Evolutionary conservation across 257 asterid species (phyloP).

Genomic region (Ocimum tenuiflorum): DNA sequence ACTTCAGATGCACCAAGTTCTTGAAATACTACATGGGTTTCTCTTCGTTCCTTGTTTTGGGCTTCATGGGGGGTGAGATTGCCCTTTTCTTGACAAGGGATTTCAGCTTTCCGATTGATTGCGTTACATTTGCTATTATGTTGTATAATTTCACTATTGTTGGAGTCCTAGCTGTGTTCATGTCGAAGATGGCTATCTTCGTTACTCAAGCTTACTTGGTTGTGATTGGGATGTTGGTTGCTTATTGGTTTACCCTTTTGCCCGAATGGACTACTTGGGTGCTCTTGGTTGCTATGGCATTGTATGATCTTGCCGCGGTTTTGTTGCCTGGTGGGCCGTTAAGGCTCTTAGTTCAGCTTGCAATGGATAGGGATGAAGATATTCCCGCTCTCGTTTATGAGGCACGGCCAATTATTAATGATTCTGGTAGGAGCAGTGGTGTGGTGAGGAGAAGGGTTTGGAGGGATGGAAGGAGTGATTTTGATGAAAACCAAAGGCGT

Average conservation of each 20-base stretch:
- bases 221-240: slow-evolving; percentile 83
- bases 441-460: slow-evolving; percentile 60
- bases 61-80: slow-evolving; percentile 83
- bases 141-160: slow-evolving; percentile 76
- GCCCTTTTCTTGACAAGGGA: slow-evolving; percentile 44
- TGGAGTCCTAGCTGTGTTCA: slow-evolving; percentile 73
- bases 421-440: slow-evolving; percentile 25
- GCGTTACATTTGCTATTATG: slow-evolving; percentile 49
- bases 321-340: slow-evolving; percentile 91
- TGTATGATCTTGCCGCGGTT: slow-evolving; percentile 98
- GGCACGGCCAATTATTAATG: slow-evolving; percentile 60
- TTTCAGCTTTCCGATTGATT: slow-evolving; percentile 61
- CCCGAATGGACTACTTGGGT: slow-evolving; percentile 99
- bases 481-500: slow-evolving; percentile 19
- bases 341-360: slow-evolving; percentile 92
- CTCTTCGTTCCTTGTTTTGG: slow-evolving; percentile 79
- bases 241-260: slow-evolving; percentile 92
- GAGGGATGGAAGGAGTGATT: slow-evolving; percentile 47
- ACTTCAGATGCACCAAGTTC: slow-evolving; percentile 82
- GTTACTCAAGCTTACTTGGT: slow-evolving; percentile 74
- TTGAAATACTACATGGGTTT: slow-evolving; percentile 97
- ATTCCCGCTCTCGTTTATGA: slow-evolving; percentile 98
- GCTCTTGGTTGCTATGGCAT: slow-evolving; percentile 86
- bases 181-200: slow-evolving; percentile 64
- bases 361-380: slow-evolving; percentile 85